These are phyloP conservation scores for Aspergillus candidus DNA, from an alignment of 2,329 filamentous ascomycete species.

Conservation along the genomic window DNA sequence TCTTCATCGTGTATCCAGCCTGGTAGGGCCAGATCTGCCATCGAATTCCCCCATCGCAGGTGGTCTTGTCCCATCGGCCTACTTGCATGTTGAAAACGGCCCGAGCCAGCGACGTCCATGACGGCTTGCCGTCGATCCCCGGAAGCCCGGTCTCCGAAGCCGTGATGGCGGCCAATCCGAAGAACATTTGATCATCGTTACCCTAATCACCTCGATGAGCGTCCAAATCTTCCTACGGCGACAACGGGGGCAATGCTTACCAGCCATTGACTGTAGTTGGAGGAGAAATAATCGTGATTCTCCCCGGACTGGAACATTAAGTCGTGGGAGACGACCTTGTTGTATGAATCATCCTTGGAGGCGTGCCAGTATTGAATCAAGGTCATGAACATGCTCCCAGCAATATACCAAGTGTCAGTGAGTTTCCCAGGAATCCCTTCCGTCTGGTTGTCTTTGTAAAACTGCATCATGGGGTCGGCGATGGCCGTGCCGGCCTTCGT, in stretches of 20 bases:
- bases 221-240: neutral
- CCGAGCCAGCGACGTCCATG: constrained; percentile 68
- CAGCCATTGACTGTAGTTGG: constrained; percentile 37
- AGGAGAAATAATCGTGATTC: constrained; percentile 68
- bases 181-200: constrained; percentile 62
- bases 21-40: constrained; percentile 80
- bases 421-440: constrained; percentile 28
- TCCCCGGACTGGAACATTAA: constrained; percentile 66
- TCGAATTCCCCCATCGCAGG: constrained; percentile 67
- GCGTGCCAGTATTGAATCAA: constrained; percentile 78
- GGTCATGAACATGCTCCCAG: constrained; percentile 60
- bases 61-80: constrained; percentile 57
- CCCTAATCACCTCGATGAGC: constrained; percentile 18
- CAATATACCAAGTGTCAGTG: constrained; percentile 52
- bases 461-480: constrained; percentile 25
- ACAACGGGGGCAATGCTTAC: neutral
- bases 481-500: constrained; percentile 19
- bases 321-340: constrained; percentile 58
- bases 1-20: constrained; percentile 55
- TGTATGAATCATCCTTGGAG: constrained; percentile 64
- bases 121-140: constrained; percentile 58
- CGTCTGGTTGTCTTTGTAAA: constrained; percentile 24
- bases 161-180: constrained; percentile 69
- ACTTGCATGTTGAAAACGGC: constrained; percentile 72
- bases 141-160: constrained; percentile 70